phyloP scores from a whole-genome alignment of 805 yeast genomes.

The Barnettozyma siamensis region DNA sequence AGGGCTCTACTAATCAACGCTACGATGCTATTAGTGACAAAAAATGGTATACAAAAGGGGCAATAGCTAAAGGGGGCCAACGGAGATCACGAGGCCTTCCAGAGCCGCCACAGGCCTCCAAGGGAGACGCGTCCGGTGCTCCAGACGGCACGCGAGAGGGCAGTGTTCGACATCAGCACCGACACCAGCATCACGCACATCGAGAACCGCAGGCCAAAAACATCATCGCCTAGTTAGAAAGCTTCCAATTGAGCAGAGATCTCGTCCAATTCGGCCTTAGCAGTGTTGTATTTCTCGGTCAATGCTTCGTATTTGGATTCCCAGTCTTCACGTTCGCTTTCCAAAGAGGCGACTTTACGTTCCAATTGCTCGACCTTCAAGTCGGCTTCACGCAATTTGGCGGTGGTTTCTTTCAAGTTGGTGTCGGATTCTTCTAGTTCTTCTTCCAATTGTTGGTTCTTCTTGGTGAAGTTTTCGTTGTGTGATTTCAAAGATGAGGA shows the following conservation, averaged over 20 bases:
- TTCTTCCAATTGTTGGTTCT: constrained; percentile 82
- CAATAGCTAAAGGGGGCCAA: no score
- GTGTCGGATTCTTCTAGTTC: constrained; percentile 87
- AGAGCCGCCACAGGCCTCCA: not conserved
- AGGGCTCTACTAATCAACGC: no score
- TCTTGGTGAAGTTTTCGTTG: constrained; percentile 87
- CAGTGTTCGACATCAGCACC: constrained; percentile 1
- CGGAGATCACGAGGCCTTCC: not conserved
- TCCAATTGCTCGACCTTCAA: constrained; percentile 94
- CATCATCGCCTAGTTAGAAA: constrained; percentile 17
- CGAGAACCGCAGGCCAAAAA: not conserved
- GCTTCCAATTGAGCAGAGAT: constrained; percentile 90
- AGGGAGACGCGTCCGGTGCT: not conserved
- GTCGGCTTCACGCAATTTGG: constrained; percentile 91
- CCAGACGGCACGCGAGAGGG: not conserved
- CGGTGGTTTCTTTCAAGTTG: constrained; percentile 88
- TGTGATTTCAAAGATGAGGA: constrained; percentile 82
- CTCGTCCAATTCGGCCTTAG: constrained; percentile 93
- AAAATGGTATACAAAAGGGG: not conserved
- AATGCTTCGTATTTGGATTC: constrained; percentile 90
- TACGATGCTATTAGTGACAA: no score
- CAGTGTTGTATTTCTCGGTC: constrained; percentile 70
- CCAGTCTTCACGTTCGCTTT: constrained; percentile 85
- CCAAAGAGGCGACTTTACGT: constrained; percentile 88
- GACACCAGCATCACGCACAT: not conserved